phyloP scores from a whole-genome alignment of 179 eudicot species.

The Corrigiola litoralis region DNA sequence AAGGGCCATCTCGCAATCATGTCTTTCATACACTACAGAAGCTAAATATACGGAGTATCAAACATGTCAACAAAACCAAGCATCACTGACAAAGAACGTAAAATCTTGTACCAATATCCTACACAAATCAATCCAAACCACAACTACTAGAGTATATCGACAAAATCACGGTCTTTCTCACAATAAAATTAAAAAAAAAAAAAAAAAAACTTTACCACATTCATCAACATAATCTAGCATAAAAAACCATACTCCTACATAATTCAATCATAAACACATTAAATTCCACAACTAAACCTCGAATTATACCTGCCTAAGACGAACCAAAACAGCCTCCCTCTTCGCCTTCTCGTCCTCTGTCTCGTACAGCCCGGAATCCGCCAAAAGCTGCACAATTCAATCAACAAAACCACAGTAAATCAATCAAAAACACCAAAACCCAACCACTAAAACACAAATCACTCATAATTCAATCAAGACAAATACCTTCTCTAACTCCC shows the following conservation, averaged over 20 bases:
- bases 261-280: neutral
- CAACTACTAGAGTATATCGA: too few relatives aligned
- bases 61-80: too few relatives aligned
- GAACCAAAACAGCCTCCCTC: conserved; percentile 64
- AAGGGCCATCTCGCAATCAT: too few relatives aligned
- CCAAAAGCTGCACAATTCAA: conserved; percentile 51
- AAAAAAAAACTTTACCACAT: neutral
- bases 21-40: too few relatives aligned
- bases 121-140: too few relatives aligned
- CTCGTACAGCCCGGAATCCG: conserved; percentile 58
- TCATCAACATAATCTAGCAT: too few relatives aligned
- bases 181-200: neutral
- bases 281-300: neutral
- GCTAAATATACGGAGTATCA: too few relatives aligned
- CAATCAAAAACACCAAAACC: neutral
- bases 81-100: too few relatives aligned
- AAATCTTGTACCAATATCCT: too few relatives aligned
- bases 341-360: conserved; percentile 54
- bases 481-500: conserved; percentile 59
- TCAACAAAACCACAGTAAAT: neutral
- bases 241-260: neutral
- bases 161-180: too few relatives aligned
- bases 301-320: conserved; percentile 55
- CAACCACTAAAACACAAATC: neutral
- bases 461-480: neutral